Conservation (phyloP, 2,329 filamentous ascomycete species). For the Beauveria sp. region DNA sequence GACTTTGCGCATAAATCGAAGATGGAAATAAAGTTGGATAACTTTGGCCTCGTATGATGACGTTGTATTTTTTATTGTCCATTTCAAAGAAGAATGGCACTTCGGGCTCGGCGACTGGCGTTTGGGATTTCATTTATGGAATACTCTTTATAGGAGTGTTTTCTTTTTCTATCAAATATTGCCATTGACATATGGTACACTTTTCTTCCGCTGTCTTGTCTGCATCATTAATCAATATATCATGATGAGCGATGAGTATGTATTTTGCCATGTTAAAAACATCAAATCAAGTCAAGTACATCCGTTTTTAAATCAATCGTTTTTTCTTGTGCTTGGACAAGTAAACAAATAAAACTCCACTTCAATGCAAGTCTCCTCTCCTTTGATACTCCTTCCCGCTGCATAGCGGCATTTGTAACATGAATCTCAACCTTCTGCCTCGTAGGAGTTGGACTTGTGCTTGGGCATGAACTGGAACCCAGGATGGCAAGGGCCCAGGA, state of each 20-base stretch:
- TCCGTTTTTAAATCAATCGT: not conserved
- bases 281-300: not conserved
- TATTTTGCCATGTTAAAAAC: not conserved
- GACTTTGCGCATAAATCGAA: not conserved
- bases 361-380: not conserved
- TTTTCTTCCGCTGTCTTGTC: not conserved
- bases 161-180: not conserved
- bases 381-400: not conserved
- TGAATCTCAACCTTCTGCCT: conserved; percentile 56
- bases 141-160: not conserved
- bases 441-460: conserved; percentile 91
- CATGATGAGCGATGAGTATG: not conserved
- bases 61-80: not conserved
- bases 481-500: conserved; percentile 80
- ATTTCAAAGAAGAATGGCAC: not conserved
- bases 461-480: conserved; percentile 95
- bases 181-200: not conserved
- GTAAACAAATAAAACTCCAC: conserved; percentile 2
- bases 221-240: conserved; percentile 1
- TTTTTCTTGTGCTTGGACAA: not conserved
- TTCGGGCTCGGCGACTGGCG: conserved; percentile 3
- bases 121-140: not conserved
- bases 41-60: not conserved
- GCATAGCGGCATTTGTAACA: not conserved
- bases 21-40: not conserved